Evolutionary conservation across 768 basidiomycete genomes (phyloP).

Genomic region (Leccinum sublutescens): DNA sequence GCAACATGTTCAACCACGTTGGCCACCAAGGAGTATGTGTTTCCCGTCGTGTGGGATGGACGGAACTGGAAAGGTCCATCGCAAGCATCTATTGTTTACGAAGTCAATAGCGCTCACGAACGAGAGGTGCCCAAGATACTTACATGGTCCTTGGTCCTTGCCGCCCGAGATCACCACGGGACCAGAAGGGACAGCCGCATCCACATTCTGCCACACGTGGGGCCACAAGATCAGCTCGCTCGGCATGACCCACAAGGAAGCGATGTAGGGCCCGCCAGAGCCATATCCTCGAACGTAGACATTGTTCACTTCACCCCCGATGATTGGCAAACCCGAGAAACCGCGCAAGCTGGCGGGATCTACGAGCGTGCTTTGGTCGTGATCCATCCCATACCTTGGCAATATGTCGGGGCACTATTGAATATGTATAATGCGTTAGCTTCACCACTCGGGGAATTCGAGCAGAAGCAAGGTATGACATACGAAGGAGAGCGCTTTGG

Average conservation of each 20-base stretch:
- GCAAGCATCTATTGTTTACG: background rate
- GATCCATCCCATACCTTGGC: background rate
- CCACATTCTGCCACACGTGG: background rate
- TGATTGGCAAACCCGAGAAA: background rate
- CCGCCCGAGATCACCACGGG: background rate
- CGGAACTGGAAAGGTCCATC: slow-evolving; percentile 3
- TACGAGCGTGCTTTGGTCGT: background rate
- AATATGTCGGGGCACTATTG: background rate
- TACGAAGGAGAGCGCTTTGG: background rate
- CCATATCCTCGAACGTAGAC: background rate
- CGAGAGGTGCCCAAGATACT: background rate
- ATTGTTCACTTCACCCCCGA: background rate
- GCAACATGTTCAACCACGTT: slow-evolving; percentile 1
- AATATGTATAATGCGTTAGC: background rate
- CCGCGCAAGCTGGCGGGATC: background rate
- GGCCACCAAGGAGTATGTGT: slow-evolving; percentile 7
- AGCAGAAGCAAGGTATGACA: background rate
- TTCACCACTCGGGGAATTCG: background rate
- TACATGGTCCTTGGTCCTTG: background rate
- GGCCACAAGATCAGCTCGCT: slow-evolving; percentile 1
- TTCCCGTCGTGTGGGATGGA: slow-evolving; percentile 4
- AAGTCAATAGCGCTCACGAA: background rate
- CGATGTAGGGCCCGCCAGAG: background rate
- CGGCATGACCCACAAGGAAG: background rate
- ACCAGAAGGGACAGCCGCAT: background rate